Evolutionary conservation across 108 stramenopile species (phyloP).

Genomic region (Nitzschia putrida): DNA sequence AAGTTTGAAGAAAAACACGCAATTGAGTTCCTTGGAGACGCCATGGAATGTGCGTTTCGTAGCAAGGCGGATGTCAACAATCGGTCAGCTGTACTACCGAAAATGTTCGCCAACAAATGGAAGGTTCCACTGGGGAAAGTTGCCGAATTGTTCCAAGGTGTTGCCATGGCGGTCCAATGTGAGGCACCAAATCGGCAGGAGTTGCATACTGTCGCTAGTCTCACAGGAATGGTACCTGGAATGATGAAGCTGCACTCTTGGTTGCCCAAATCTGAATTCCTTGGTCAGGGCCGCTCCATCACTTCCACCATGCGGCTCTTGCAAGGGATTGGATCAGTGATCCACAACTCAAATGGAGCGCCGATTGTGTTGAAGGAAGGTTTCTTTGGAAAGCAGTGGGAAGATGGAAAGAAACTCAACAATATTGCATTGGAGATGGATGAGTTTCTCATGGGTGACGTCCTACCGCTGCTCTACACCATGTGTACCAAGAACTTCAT

Average conservation of each 20-base stretch:
- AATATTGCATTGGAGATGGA: constrained; percentile 49
- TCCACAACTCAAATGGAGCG: background rate
- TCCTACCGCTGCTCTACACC: constrained; percentile 34
- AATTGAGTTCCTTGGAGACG: constrained; percentile 48
- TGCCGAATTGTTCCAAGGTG: constrained; percentile 10
- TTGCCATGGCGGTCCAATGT: background rate
- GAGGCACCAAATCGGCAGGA: constrained; percentile 41
- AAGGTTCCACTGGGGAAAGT: constrained; percentile 25
- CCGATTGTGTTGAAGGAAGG: constrained; percentile 9
- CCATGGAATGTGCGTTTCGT: constrained; percentile 43
- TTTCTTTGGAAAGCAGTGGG: constrained; percentile 36
- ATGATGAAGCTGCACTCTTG: constrained; percentile 29
- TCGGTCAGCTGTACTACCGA: constrained; percentile 16
- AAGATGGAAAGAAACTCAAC: background rate
- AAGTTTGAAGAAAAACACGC: constrained; percentile 28
- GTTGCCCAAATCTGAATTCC: constrained; percentile 25
- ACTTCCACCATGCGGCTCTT: constrained; percentile 45
- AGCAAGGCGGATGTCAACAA: constrained; percentile 36
- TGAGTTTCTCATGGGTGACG: constrained; percentile 51
- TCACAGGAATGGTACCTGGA: background rate
- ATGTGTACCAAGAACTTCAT: constrained; percentile 42
- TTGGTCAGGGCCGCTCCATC: constrained; percentile 49
- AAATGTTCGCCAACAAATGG: constrained; percentile 32
- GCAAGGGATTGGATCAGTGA: constrained; percentile 35
- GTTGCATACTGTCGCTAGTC: background rate